Percentiles rank a stretch among this genome's conserved stretches.
Evolutionary conservation across 2,329 filamentous ascomycete species (phyloP).

Genomic region (Chaetomium olivaceum): DNA sequence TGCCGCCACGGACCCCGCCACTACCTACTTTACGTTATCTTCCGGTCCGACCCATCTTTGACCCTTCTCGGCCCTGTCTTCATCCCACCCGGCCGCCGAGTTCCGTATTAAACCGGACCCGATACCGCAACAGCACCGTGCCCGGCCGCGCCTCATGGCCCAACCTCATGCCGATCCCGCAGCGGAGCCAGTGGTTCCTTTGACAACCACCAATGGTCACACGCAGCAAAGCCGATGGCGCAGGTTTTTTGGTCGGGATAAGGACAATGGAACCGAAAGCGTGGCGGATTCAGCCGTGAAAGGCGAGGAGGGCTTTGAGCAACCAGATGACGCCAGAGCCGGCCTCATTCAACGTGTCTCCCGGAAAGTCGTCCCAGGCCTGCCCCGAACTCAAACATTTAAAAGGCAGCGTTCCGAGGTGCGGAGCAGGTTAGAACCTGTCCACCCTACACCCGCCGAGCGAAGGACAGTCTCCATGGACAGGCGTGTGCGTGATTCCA

Average conservation of each 20-base stretch:
- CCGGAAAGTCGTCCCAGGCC: conserved; percentile 70
- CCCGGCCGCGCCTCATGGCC: conserved; percentile 33
- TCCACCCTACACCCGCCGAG: conserved; percentile 63
- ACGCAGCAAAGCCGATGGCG: conserved; percentile 34
- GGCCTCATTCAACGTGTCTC: conserved; percentile 47
- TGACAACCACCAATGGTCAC: conserved; percentile 26
- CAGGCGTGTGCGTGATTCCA: conserved; percentile 45
- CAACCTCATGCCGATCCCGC: conserved; percentile 29
- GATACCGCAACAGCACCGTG: not conserved
- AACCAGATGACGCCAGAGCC: conserved; percentile 38
- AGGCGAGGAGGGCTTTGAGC: conserved; percentile 24
- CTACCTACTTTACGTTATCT: not conserved
- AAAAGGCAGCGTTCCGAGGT: conserved; percentile 80
- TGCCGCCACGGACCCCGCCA: not conserved
- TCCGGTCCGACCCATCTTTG: not conserved
- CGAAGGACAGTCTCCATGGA: conserved; percentile 71
- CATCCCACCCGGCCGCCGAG: not conserved
- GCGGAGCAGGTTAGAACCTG: conserved; percentile 69
- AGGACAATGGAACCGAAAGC: conserved; percentile 29
- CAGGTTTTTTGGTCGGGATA: conserved; percentile 33
- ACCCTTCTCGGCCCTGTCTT: not conserved
- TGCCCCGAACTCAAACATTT: conserved; percentile 77
- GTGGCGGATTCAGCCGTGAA: conserved; percentile 20
- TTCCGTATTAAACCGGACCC: not conserved
- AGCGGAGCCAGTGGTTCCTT: conserved; percentile 24